Percentiles rank a stretch among this genome's conserved stretches.
Evolutionary conservation across 139 green algal species (phyloP).

Genomic region (Tetratostichococcus sp.): DNA sequence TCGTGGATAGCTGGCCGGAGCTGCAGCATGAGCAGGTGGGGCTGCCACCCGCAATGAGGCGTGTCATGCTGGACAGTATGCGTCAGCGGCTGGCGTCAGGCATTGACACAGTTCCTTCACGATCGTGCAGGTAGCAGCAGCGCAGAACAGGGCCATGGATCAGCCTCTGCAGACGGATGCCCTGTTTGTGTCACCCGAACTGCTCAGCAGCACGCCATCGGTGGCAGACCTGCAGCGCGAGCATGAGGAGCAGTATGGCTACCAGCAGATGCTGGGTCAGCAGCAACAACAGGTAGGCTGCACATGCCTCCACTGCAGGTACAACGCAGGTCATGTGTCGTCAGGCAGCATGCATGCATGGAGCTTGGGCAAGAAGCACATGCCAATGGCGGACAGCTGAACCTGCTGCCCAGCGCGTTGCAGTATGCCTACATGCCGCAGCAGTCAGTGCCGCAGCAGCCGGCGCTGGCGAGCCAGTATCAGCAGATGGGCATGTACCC

Average conservation of each 20-base stretch:
- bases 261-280: not conserved
- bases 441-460: not conserved
- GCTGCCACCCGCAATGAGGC: no score
- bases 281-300: not conserved
- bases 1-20: not conserved
- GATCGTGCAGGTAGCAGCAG: not conserved
- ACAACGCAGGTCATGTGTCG: not conserved
- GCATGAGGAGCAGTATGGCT: slow-evolving; percentile 6
- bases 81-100: no score
- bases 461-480: not conserved
- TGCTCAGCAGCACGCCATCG: not conserved
- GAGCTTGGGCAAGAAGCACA: no score
- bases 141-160: not conserved
- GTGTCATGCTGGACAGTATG: no score
- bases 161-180: not conserved
- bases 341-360: no score
- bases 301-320: not conserved
- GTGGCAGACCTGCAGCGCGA: not conserved
- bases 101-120: no score
- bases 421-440: not conserved
- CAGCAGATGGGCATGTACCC: not conserved
- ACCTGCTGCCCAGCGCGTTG: not conserved
- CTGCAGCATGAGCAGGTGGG: not conserved
- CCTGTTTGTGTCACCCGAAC: not conserved
- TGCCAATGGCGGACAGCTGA: no score